Evolutionary conservation across 116 monocot species (phyloP).

Genomic region (Cymodocea nodosa): DNA sequence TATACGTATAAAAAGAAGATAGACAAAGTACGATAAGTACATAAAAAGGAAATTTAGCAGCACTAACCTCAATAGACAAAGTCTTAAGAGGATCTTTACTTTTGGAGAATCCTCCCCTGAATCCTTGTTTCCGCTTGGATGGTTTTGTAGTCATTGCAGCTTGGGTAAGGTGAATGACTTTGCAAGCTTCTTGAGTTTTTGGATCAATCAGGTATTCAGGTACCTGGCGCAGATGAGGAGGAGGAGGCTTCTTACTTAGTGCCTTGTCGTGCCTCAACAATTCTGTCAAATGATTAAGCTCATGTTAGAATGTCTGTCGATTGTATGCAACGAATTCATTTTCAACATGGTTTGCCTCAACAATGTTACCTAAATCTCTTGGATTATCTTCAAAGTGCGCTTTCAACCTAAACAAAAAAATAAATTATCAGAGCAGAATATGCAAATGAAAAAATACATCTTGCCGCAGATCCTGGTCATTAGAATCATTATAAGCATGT

Average conservation of each 20-base stretch:
- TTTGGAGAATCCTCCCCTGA: conserved; percentile 35
- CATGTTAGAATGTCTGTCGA: not conserved
- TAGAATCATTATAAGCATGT: no score
- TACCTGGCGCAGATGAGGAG: conserved; percentile 63
- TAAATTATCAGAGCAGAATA: not conserved
- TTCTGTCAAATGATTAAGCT: conserved; percentile 28
- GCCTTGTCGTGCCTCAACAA: conserved; percentile 84
- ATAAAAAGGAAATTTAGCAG: not conserved
- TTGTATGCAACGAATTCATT: not conserved
- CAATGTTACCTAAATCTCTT: conserved; percentile 60
- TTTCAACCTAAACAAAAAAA: conserved; percentile 46
- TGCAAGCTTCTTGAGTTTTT: conserved; percentile 51
- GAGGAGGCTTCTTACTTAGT: conserved; percentile 64
- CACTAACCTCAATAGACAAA: conserved; percentile 50
- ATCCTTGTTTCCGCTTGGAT: conserved; percentile 16
- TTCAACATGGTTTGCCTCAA: not conserved
- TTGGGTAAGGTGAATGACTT: conserved; percentile 57
- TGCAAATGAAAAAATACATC: no score
- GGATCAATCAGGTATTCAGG: conserved; percentile 79
- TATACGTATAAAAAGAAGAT: no score
- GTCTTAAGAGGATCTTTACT: conserved; percentile 61
- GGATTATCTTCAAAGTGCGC: conserved; percentile 89
- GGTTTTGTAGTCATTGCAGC: conserved; percentile 62
- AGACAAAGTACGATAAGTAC: no score
- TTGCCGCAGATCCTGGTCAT: no score